A percentile compares a stretch with the other conserved stretches of the same genome.
Conservation (phyloP, 148 eudicot species). For the Polygonum maritimum region DNA sequence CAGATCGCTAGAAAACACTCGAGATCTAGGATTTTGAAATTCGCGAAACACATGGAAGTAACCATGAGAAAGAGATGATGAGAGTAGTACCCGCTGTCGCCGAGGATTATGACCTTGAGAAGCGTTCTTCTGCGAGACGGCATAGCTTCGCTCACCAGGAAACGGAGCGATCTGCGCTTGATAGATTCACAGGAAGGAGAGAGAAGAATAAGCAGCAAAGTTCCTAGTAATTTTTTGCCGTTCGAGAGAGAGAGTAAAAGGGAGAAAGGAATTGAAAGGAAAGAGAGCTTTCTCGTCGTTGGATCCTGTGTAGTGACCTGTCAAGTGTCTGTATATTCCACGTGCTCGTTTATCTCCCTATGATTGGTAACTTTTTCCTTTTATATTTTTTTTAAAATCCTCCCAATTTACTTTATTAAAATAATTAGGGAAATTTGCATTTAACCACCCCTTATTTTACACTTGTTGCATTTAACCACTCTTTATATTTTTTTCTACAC, state of each 20-base stretch:
- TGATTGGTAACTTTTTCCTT: too few species aligned
- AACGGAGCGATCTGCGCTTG: slow-evolving; percentile 13
- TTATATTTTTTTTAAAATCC: too few species aligned
- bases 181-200: slow-evolving; percentile 12
- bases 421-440: too few species aligned
- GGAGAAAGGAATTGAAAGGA: background rate
- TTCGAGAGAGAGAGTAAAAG: slow-evolving; percentile 10
- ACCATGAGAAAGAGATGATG: background rate
- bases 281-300: background rate
- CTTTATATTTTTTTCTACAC: too few species aligned
- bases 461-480: too few species aligned
- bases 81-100: slow-evolving; percentile 75
- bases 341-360: background rate
- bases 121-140: slow-evolving; percentile 88
- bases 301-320: slow-evolving; percentile 3
- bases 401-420: too few species aligned
- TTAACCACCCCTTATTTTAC: too few species aligned
- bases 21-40: background rate
- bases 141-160: slow-evolving; percentile 30
- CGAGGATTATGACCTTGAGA: slow-evolving; percentile 93
- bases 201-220: background rate
- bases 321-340: background rate
- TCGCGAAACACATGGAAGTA: background rate
- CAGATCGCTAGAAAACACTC: background rate
- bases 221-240: background rate